Percentiles rank a stretch among this genome's conserved stretches.
Conservation (phyloP, 257 asterid species). For the Capsicum baccatum region DNA sequence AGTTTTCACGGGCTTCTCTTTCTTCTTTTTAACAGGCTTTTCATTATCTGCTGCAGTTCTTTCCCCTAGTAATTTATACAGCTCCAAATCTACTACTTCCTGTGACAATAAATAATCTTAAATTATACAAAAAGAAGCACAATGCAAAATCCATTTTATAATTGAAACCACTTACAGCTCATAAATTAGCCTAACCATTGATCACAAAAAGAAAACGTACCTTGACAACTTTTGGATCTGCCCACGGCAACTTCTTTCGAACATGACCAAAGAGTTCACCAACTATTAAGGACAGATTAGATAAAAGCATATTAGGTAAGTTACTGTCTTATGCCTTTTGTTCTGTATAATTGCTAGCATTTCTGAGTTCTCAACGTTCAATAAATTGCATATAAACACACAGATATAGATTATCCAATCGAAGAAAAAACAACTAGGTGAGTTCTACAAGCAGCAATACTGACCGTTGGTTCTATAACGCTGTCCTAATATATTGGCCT, state of each 20-base stretch:
- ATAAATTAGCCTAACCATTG: background rate
- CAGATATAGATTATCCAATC: background rate
- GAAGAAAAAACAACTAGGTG: background rate
- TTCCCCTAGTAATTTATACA: conserved; percentile 78
- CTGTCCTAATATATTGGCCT: conserved; percentile 65
- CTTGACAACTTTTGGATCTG: conserved; percentile 88
- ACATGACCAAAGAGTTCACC: conserved; percentile 77
- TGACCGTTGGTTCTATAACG: conserved; percentile 86
- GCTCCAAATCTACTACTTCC: conserved; percentile 77
- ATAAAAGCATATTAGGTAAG: conserved; percentile 14
- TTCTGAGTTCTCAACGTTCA: conserved; percentile 13
- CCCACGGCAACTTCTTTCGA: conserved; percentile 95
- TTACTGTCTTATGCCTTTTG: background rate
- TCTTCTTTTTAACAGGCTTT: conserved; percentile 87
- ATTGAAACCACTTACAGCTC: background rate
- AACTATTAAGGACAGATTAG: conserved; percentile 46
- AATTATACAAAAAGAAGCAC: background rate
- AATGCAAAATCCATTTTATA: background rate
- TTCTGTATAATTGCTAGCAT: background rate
- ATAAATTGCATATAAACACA: background rate
- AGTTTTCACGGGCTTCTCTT: conserved; percentile 78
- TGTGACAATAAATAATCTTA: conserved; percentile 38
- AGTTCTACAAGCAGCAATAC: conserved; percentile 34
- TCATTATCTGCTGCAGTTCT: conserved; percentile 86
- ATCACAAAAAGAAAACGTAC: conserved; percentile 36